Evolutionary conservation across 1,139 yeast species (phyloP), one percentile per base, ranked within the genome.

Genomic region (Lodderomyces elongisporus): DNA sequence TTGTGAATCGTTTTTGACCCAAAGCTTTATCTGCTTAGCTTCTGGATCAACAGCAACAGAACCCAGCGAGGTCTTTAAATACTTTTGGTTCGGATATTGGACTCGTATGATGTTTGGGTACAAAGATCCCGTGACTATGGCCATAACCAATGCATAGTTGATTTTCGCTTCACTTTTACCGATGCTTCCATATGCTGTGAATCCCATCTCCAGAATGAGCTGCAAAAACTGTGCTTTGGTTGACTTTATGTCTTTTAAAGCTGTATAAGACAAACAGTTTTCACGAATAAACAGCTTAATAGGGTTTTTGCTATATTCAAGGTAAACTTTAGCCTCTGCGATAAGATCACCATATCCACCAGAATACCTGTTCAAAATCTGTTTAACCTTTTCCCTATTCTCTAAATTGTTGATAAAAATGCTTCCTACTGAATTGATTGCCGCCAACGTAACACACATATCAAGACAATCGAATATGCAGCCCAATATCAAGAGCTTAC

Each of bases 401-500:
- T 84, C 95, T 22, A 63, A 58, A 32, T 71, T 76, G 31, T 74
- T 72, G 17, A 76, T 54, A 50, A 88, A 85, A 1, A 95, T 95
- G 18, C 77, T 65, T 1, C 93, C 88, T 5, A 79, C 67, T 12
- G 93, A 77, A 27, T 83, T 60, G 7, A 85, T 68, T 0, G 96
- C 77, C 0, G 95, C 91, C 16, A 87, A 60, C 0, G 89, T 74
- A 15, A 85, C 64, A 38, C 91, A 82, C 22, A 72, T 60, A 28
- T 84, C 89, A n/a, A 87, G 59, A 47, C 94, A 83, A 0, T 94
- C 94, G 54, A 89, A 85, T 9, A 88, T 71, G 30, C 93, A 77
- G 1, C 95, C 87, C 39, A 78, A 72, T 18, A 89, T 77, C 31
- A 91, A 61, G 32, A 89, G 57, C 49, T 91, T 91, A 5, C 95